Conservation (phyloP, 1,139 yeast species). For the Pichia cactophila region DNA sequence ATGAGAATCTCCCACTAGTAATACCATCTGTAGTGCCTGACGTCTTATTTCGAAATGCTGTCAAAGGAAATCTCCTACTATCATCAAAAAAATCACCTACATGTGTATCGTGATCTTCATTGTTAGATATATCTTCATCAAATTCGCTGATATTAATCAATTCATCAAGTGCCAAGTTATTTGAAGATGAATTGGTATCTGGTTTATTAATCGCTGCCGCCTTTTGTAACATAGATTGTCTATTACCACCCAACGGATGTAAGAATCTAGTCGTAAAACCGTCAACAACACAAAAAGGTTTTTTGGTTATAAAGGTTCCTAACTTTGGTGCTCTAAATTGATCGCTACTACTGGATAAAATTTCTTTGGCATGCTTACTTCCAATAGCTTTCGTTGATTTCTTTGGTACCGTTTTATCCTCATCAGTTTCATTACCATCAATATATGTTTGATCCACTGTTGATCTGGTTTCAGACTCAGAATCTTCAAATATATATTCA, state of each 20-base stretch:
- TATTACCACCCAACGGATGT: conserved; percentile 30
- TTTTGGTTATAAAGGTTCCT: conserved; percentile 81
- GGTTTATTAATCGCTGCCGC: conserved; percentile 17
- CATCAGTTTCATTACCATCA: conserved; percentile 84
- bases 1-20: conserved; percentile 19
- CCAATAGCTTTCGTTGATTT: conserved; percentile 54
- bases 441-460: conserved; percentile 7
- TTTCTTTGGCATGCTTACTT: conserved; percentile 78
- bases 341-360: conserved; percentile 73
- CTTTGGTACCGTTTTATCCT: conserved; percentile 69
- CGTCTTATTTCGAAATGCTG: conserved; percentile 84
- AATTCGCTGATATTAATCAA: conserved; percentile 80
- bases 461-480: conserved; percentile 9
- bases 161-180: conserved; percentile 48
- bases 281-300: conserved; percentile 91
- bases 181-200: conserved; percentile 3
- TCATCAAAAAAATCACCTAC: conserved; percentile 41
- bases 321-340: conserved; percentile 86
- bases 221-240: conserved; percentile 22
- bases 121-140: conserved; percentile 54
- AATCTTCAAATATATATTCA: conserved; percentile 26
- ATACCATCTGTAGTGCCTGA: conserved; percentile 28
- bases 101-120: conserved; percentile 8
- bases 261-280: conserved; percentile 84
- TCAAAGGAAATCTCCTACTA: conserved; percentile 60